Percentiles rank a stretch among this genome's conserved stretches.
Evolutionary conservation across 352 stramenopile genomes (phyloP).

Genomic region (Phytopythium montanum): DNA sequence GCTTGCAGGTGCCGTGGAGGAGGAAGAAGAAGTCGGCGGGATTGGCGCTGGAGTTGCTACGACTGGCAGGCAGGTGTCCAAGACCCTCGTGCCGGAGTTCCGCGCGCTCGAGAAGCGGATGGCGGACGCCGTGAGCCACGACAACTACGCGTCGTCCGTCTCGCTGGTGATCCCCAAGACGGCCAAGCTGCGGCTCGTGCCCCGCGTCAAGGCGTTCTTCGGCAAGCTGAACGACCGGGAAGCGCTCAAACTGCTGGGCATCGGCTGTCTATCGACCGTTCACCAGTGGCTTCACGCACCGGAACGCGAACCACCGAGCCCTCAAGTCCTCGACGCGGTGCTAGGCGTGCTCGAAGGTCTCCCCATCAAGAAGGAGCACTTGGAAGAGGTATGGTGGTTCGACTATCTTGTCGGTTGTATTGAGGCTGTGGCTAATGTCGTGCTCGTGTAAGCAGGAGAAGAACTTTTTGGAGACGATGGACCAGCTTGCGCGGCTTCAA

Average conservation of each 20-base stretch:
- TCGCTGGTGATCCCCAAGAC: constrained; percentile 75
- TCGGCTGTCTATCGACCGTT: constrained; percentile 51
- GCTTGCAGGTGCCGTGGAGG: constrained; percentile 17
- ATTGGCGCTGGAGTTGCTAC: neutral
- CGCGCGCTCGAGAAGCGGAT: constrained; percentile 65
- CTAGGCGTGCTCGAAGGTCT: constrained; percentile 47
- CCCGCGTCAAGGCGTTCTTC: constrained; percentile 74
- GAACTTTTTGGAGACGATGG: constrained; percentile 28
- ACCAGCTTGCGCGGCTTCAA: constrained; percentile 26
- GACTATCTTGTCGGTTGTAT: neutral
- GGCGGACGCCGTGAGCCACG: constrained; percentile 54
- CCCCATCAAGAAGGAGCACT: constrained; percentile 57
- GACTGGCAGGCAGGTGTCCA: constrained; percentile 22
- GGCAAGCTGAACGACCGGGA: constrained; percentile 50
- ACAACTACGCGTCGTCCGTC: constrained; percentile 79
- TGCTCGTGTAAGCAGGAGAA: constrained; percentile 18
- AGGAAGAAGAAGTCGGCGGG: constrained; percentile 10
- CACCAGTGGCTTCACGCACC: constrained; percentile 52
- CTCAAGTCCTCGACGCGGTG: constrained; percentile 64
- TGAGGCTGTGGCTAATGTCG: neutral
- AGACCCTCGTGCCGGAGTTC: constrained; percentile 49
- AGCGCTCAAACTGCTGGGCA: constrained; percentile 43
- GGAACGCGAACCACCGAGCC: constrained; percentile 30
- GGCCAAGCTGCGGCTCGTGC: constrained; percentile 63
- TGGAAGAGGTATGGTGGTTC: constrained; percentile 38